phyloP scores from a whole-genome alignment of 345 rosid species.

The Abelmoschus esculentus region DNA sequence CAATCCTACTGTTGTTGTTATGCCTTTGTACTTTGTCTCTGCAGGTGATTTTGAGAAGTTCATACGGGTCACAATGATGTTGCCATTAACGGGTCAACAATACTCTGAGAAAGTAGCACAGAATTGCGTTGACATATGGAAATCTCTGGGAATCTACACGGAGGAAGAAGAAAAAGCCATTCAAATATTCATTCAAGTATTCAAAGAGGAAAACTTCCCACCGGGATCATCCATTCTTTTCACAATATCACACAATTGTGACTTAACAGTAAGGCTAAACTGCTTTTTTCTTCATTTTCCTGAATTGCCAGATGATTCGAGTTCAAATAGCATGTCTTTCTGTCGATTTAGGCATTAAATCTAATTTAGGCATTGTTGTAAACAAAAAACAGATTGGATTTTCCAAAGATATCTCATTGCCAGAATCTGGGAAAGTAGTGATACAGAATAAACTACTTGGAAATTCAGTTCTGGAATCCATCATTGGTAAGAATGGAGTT shows the following conservation, averaged over 20 bases:
- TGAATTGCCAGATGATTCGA: no score
- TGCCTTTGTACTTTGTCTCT: neutral
- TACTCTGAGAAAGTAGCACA: conserved; percentile 72
- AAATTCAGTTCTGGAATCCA: conserved; percentile 62
- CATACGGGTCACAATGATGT: conserved; percentile 49
- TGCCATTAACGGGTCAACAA: conserved; percentile 60
- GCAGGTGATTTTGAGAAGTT: conserved; percentile 59
- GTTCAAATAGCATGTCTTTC: no score
- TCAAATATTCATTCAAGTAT: conserved; percentile 42
- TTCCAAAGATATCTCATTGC: conserved; percentile 51
- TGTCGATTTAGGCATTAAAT: no score
- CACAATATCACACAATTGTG: conserved; percentile 40
- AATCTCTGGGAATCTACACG: conserved; percentile 57
- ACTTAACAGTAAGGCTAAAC: conserved; percentile 39
- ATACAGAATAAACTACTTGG: conserved; percentile 63
- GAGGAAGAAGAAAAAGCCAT: conserved; percentile 71
- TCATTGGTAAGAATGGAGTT: conserved; percentile 70
- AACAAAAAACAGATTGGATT: conserved; percentile 45
- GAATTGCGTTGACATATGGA: conserved; percentile 69
- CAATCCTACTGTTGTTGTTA: neutral
- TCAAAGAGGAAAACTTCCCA: conserved; percentile 55
- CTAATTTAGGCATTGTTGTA: no score
- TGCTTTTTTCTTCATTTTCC: no score
- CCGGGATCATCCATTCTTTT: conserved; percentile 73
- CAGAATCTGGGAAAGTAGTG: conserved; percentile 33